A percentile compares a stretch with the other conserved stretches of the same genome.
These are phyloP conservation scores for Diaporthe sp. DNA, from an alignment of 2,329 filamentous ascomycete species.

Conservation along the genomic window DNA sequence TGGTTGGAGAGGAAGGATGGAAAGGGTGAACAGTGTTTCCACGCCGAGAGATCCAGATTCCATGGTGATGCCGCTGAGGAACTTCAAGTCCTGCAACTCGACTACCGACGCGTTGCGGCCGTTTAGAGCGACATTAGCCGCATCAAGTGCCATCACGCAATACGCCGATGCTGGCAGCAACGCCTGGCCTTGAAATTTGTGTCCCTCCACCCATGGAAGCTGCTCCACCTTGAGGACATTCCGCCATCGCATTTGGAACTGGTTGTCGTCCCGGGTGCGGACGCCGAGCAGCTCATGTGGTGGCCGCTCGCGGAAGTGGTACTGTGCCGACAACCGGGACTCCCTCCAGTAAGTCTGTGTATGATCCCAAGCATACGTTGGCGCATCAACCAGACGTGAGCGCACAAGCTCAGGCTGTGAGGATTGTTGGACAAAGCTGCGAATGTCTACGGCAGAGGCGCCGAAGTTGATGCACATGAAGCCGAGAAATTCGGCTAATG, in stretches of 20 bases:
- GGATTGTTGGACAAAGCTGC: conserved; percentile 46
- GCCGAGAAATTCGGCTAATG: conserved; percentile 52
- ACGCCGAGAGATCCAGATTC: conserved; percentile 52
- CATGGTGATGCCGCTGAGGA: conserved; percentile 51
- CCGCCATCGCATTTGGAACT: conserved; percentile 55
- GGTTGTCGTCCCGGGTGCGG: conserved; percentile 55
- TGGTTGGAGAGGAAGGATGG: conserved; percentile 40
- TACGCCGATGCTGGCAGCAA: conserved; percentile 64
- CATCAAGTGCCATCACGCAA: conserved; percentile 62
- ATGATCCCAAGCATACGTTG: conserved; percentile 65
- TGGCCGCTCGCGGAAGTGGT: conserved; percentile 52
- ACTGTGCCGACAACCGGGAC: conserved; percentile 56
- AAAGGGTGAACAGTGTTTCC: conserved; percentile 55
- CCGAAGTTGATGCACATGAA: conserved; percentile 52
- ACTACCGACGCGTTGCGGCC: conserved; percentile 47
- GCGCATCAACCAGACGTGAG: conserved; percentile 49
- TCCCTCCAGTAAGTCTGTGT: conserved; percentile 58
- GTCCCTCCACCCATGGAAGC: conserved; percentile 57
- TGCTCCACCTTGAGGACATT: conserved; percentile 56
- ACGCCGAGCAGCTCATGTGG: conserved; percentile 57
- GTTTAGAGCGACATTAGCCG: conserved; percentile 50
- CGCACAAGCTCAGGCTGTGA: conserved; percentile 43
- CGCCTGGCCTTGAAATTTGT: conserved; percentile 59
- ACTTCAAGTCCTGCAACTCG: conserved; percentile 52
- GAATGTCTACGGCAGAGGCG: conserved; percentile 43